Evolutionary conservation across 116 monocot genomes (phyloP), one percentile per base, ranked within the genome.

Genomic region (Dioscorea cayenensis): DNA sequence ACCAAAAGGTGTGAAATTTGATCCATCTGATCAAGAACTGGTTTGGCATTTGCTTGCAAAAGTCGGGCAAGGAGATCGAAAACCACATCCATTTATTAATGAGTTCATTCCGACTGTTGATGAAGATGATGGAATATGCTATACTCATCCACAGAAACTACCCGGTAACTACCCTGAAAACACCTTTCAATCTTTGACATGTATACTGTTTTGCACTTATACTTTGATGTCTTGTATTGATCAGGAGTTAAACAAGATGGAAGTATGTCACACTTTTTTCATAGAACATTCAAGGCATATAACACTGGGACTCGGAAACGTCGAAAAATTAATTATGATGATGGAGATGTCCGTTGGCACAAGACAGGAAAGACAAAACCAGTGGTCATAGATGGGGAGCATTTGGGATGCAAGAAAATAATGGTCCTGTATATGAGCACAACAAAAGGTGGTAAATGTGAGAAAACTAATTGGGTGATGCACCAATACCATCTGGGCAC

Each of bases 401-500:
- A 93, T 21, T 48, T 83, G 10, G 93, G 97, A 8, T 92, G 88
- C 69, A 97, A 97, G 81, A 97, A 97, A 78, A 93, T 97, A 73
- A 90, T 97, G 97, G 97, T 97, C 63, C 78, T 97, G 2, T 97
- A 97, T 75, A 86, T 92, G 81, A 84, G 84, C 66, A 68, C 62
- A 11, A 36, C 25, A 23, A 92, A 85, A 66, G 83, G 88, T 66
- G 86, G 66, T 27, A 97, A 86, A 73, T 66, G 86, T 69, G 90
- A 88, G 73, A 97, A 93, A 55, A 97, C 93, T 10, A 88, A 90
- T 71, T 97, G 97, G 97, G 93, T 97, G 48, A 97, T 97, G 90
- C 97, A 97, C 66, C 97, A 97, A 60, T 90, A 93, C 77, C 97
- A 97, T 66, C 77, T 97, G 13, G 97, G 97, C n/a, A 79, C 69